phyloP scores from a whole-genome alignment of 805 yeast species.

The Yamadazyma kitorensis region DNA sequence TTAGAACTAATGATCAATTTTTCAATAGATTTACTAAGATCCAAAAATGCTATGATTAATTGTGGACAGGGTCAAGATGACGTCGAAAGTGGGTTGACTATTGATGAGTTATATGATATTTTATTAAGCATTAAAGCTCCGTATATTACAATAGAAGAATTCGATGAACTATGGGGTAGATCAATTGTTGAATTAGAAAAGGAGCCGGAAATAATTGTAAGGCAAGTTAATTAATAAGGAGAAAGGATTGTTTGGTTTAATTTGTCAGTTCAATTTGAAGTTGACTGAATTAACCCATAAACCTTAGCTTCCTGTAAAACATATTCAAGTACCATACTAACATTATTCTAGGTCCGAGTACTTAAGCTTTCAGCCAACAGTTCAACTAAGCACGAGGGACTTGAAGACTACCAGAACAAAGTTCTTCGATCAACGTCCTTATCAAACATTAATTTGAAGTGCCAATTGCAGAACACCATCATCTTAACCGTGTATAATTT shows the following conservation, averaged over 20 bases:
- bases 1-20: slow-evolving; percentile 63
- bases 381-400: slow-evolving; percentile 17
- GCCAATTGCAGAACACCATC: slow-evolving; percentile 54
- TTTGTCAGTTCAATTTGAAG: neutral
- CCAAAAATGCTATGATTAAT: slow-evolving; percentile 60
- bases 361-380: slow-evolving; percentile 17
- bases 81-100: slow-evolving; percentile 48
- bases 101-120: slow-evolving; percentile 51
- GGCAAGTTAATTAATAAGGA: slow-evolving; percentile 53
- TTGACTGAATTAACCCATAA: slow-evolving; percentile 10
- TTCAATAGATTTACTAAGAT: slow-evolving; percentile 62
- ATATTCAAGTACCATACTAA: no score
- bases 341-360: slow-evolving; percentile 17
- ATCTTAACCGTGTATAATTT: slow-evolving; percentile 32
- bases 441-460: slow-evolving; percentile 55
- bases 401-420: slow-evolving; percentile 43
- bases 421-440: slow-evolving; percentile 73
- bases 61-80: slow-evolving; percentile 51
- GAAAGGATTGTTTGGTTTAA: neutral
- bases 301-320: no score
- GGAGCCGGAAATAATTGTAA: slow-evolving; percentile 71
- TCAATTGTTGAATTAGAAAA: slow-evolving; percentile 58
- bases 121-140: slow-evolving; percentile 46
- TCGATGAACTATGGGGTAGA: slow-evolving; percentile 70
- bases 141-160: slow-evolving; percentile 56